Conservation (phyloP, 192 early-diverging fungal genomes). For the Coemansia sp. region DNA sequence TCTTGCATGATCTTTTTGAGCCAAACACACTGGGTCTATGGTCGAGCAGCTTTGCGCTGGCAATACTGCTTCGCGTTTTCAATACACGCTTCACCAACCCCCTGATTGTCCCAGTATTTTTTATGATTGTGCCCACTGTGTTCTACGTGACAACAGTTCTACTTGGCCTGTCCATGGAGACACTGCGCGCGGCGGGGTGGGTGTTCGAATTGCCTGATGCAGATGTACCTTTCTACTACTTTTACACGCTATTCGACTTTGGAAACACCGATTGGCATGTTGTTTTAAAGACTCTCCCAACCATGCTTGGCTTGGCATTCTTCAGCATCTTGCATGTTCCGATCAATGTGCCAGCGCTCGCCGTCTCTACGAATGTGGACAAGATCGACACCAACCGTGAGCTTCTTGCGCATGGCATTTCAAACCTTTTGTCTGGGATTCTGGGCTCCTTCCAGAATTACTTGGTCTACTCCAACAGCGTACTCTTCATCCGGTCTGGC, state of each 20-base stretch:
- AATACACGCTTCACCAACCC: conserved; percentile 69
- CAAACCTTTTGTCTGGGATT: conserved; percentile 81
- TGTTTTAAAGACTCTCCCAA: conserved; percentile 72
- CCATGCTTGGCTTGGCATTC: conserved; percentile 89
- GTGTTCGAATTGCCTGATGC: conserved; percentile 76
- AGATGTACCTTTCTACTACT: conserved; percentile 80
- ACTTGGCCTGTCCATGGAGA: conserved; percentile 61
- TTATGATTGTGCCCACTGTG: conserved; percentile 71
- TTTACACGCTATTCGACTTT: conserved; percentile 73
- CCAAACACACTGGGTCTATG: conserved; percentile 73
- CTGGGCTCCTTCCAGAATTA: conserved; percentile 84
- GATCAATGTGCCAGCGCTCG: conserved; percentile 92
- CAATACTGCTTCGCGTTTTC: conserved; percentile 70
- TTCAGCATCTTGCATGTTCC: conserved; percentile 97
- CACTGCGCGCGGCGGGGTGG: conserved; percentile 76
- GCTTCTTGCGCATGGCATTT: conserved; percentile 88
- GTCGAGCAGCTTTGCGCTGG: conserved; percentile 67
- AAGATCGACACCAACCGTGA: conserved; percentile 91
- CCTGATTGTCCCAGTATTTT: conserved; percentile 88
- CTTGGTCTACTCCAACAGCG: conserved; percentile 87
- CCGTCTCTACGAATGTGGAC: conserved; percentile 85
- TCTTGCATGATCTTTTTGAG: conserved; percentile 66
- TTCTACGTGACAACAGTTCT: conserved; percentile 72
- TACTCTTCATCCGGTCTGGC: conserved; percentile 91
- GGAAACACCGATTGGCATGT: conserved; percentile 65